Conservation (phyloP, 352 stramenopile genomes). For the Pythium plurisporium region DNA sequence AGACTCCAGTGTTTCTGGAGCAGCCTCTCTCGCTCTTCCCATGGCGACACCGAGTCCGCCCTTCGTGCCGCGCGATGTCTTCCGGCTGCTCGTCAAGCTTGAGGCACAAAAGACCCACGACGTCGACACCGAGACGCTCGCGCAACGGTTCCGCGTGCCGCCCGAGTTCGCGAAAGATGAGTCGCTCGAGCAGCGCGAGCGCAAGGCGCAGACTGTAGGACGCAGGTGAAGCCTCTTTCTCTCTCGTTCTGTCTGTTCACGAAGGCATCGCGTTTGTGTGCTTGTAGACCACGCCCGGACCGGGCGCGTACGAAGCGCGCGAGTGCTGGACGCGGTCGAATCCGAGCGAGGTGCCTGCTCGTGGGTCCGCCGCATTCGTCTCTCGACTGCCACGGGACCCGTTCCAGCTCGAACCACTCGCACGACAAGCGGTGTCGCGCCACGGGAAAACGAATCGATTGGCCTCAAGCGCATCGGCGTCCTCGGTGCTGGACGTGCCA, state of each 20-base stretch:
- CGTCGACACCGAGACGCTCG: conserved; percentile 46
- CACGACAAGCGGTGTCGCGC: neutral
- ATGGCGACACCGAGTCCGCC: conserved; percentile 17
- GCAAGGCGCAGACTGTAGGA: conserved; percentile 8
- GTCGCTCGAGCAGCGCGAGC: conserved; percentile 18
- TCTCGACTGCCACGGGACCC: conserved; percentile 21
- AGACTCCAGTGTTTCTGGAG: neutral
- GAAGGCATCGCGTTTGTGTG: neutral
- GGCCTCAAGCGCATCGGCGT: neutral
- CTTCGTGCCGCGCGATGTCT: conserved; percentile 62
- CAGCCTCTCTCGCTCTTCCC: neutral
- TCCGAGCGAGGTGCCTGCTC: neutral
- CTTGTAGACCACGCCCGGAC: conserved; percentile 38
- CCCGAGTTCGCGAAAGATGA: conserved; percentile 44
- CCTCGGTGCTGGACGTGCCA: conserved; percentile 4
- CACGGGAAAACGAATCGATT: neutral
- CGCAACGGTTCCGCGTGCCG: conserved; percentile 53
- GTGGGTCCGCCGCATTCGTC: conserved; percentile 27
- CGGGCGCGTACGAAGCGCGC: conserved; percentile 45
- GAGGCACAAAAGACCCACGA: conserved; percentile 55
- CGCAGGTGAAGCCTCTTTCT: neutral
- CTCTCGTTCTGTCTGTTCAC: neutral
- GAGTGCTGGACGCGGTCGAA: conserved; percentile 24
- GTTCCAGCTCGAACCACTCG: conserved; percentile 17
- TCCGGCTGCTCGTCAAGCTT: conserved; percentile 57